These are phyloP conservation scores for Kazachstania sp. DNA, from an alignment of 1,139 yeast genomes.

Conservation along the genomic window DNA sequence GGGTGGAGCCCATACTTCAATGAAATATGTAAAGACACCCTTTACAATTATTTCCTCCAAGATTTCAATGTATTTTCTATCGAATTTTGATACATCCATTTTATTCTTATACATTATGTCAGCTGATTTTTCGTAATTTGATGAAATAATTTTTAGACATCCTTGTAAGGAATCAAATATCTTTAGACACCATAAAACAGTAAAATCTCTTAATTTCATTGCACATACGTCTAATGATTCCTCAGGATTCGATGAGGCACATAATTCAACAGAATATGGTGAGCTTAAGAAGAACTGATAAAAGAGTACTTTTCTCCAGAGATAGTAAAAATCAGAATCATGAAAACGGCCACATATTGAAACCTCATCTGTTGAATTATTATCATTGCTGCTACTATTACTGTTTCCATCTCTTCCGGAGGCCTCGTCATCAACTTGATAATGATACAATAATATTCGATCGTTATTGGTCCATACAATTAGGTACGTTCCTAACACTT, in stretches of 20 bases:
- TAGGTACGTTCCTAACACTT: conserved; percentile 13
- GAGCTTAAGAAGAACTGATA: conserved; percentile 20
- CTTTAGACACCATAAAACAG: conserved; percentile 24
- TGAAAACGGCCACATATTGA: conserved; percentile 16
- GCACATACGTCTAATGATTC: conserved; percentile 21
- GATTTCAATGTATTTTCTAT: neutral
- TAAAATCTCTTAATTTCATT: conserved; percentile 27
- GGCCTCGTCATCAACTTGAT: conserved; percentile 21
- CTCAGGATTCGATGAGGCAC: conserved; percentile 17
- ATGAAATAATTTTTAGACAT: conserved; percentile 6
- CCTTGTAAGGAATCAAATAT: conserved; percentile 18
- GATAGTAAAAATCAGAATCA: conserved; percentile 15
- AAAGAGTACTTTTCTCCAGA: conserved; percentile 25
- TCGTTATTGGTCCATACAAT: conserved; percentile 19
- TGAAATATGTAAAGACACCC: conserved; percentile 33
- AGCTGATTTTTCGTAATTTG: neutral
- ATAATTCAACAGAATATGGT: conserved; percentile 13
- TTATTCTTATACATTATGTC: neutral
- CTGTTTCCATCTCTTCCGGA: neutral
- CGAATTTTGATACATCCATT: neutral
- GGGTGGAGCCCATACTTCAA: conserved; percentile 52
- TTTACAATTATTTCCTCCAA: conserved; percentile 18
- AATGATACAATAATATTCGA: conserved; percentile 17
- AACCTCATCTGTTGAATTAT: conserved; percentile 7
- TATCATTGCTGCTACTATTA: neutral